Evolutionary conservation across 2,329 filamentous ascomycete genomes (phyloP).

Genomic region (Fusarium dlaminii): DNA sequence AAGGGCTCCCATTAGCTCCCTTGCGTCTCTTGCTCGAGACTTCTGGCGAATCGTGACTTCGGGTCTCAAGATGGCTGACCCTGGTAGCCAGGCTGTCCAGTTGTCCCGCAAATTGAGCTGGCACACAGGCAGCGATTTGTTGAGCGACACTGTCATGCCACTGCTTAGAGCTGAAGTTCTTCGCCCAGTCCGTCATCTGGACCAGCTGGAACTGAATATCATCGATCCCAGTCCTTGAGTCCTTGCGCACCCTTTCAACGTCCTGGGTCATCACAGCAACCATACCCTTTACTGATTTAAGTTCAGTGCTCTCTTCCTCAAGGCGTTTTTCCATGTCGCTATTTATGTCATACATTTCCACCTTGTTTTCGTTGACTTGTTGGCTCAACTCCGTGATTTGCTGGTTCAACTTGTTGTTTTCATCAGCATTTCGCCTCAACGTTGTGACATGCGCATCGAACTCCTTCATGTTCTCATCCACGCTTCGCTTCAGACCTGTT

Average conservation of each 20-base stretch:
- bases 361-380: neutral
- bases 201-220: constrained; percentile 50
- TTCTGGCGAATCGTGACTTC: constrained; percentile 5
- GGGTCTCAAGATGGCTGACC: constrained; percentile 35
- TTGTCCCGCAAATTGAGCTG: constrained; percentile 28
- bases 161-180: constrained; percentile 57
- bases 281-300: neutral
- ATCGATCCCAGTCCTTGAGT: constrained; percentile 41
- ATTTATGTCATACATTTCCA: neutral
- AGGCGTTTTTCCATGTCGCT: neutral
- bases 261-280: neutral
- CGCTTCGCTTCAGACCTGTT: neutral
- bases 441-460: neutral
- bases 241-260: constrained; percentile 17
- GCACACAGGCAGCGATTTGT: constrained; percentile 46
- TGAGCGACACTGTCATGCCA: constrained; percentile 54
- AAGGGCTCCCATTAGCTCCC: constrained; percentile 27
- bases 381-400: constrained; percentile 1
- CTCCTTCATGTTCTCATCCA: neutral
- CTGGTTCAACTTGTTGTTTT: neutral
- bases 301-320: constrained; percentile 2
- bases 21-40: constrained; percentile 38
- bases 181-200: constrained; percentile 58
- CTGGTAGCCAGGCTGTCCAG: constrained; percentile 31
- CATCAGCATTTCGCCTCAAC: neutral